phyloP scores from a whole-genome alignment of 495 filamentous ascomycete genomes.

The Platismatia glauca region DNA sequence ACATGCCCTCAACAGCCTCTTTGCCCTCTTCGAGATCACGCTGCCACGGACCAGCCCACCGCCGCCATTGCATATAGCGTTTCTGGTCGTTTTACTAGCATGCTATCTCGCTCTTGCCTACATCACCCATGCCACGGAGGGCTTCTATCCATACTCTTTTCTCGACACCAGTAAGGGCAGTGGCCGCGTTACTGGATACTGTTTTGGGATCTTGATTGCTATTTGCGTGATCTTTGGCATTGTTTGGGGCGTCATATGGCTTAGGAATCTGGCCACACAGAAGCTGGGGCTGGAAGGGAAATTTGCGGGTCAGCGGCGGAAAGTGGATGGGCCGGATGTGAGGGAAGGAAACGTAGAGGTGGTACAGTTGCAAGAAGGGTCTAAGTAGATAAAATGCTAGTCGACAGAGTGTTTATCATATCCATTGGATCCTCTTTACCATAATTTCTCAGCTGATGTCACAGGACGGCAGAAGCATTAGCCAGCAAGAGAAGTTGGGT shows the following conservation, averaged over 20 bases:
- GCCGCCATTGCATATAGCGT: slow-evolving; percentile 47
- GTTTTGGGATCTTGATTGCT: slow-evolving; percentile 51
- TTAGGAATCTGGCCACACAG: slow-evolving; percentile 39
- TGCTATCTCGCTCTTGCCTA: slow-evolving; percentile 69
- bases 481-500: background rate
- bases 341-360: slow-evolving; percentile 9
- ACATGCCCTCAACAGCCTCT: slow-evolving; percentile 64
- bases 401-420: background rate
- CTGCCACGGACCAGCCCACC: slow-evolving; percentile 51
- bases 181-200: slow-evolving; percentile 38
- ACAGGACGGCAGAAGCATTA: background rate
- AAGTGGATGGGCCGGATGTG: background rate
- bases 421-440: background rate
- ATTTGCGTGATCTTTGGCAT: slow-evolving; percentile 56
- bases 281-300: slow-evolving; percentile 20
- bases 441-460: background rate
- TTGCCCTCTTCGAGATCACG: slow-evolving; percentile 63
- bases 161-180: slow-evolving; percentile 49
- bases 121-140: slow-evolving; percentile 56
- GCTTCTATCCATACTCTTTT: slow-evolving; percentile 70
- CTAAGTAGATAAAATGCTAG: background rate
- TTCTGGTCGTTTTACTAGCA: slow-evolving; percentile 53
- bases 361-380: slow-evolving; percentile 4
- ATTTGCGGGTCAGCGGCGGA: slow-evolving; percentile 7
- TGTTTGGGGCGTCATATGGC: slow-evolving; percentile 43